These are phyloP conservation scores for Fallopia convolvulus DNA, from an alignment of 148 eudicot genomes.

Conservation along the genomic window DNA sequence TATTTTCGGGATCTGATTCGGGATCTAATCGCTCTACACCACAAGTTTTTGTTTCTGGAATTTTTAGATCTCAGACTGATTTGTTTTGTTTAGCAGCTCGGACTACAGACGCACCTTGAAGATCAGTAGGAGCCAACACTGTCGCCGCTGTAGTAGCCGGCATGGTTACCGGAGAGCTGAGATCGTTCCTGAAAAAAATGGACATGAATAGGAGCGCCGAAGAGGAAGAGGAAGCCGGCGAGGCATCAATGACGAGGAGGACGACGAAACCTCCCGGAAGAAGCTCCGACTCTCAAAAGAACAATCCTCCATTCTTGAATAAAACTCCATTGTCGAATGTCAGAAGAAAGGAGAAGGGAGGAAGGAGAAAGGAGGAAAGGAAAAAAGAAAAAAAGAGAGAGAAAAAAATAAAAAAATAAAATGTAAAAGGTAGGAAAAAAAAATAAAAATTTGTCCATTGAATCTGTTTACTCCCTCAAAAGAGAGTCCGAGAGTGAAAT, in stretches of 20 bases:
- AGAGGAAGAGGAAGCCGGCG: constrained; percentile 57
- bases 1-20: not conserved
- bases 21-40: not conserved
- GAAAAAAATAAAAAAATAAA: too few relatives aligned
- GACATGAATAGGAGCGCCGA: constrained; percentile 43
- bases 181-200: constrained; percentile 42
- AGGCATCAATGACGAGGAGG: constrained; percentile 64
- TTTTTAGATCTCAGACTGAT: not conserved
- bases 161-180: constrained; percentile 12
- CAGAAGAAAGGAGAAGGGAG: too few relatives aligned
- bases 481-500: too few relatives aligned
- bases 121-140: not conserved
- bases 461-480: too few relatives aligned
- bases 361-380: too few relatives aligned
- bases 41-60: not conserved
- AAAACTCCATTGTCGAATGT: constrained; percentile 35
- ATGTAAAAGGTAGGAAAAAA: too few relatives aligned
- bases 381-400: too few relatives aligned
- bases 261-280: constrained; percentile 55
- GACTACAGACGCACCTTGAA: not conserved
- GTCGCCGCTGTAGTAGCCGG: not conserved
- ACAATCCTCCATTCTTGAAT: constrained; percentile 67
- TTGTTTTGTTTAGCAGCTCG: not conserved
- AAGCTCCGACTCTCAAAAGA: constrained; percentile 69
- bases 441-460: too few relatives aligned